phyloP scores from a whole-genome alignment of 257 asterid species.

The Linderniella brevidens region DNA sequence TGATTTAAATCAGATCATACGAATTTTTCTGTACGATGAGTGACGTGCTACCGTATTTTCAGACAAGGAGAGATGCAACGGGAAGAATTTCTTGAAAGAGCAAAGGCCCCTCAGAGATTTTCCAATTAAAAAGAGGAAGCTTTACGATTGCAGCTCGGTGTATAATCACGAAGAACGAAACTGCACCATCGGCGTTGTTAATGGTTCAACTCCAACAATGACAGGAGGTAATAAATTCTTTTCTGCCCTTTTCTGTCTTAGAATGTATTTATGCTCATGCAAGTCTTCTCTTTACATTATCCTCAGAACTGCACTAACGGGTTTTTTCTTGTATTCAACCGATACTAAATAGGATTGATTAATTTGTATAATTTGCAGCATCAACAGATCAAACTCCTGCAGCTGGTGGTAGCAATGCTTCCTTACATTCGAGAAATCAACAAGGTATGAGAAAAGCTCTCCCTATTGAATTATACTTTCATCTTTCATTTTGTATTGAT shows the following conservation, averaged over 20 bases:
- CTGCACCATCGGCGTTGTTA: slow-evolving; percentile 21
- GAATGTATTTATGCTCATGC: slow-evolving; percentile 15
- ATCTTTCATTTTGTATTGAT: not conserved
- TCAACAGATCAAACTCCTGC: too few relatives aligned
- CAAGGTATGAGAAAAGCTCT: slow-evolving; percentile 31
- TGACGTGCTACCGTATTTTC: slow-evolving; percentile 40
- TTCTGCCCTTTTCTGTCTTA: too few relatives aligned
- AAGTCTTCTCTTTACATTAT: too few relatives aligned
- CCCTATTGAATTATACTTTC: not conserved
- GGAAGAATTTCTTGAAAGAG: slow-evolving; percentile 33
- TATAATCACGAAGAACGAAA: slow-evolving; percentile 45
- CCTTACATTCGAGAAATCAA: slow-evolving; percentile 39
- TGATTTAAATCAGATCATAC: not conserved
- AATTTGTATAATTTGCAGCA: too few relatives aligned
- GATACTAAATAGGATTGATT: too few relatives aligned
- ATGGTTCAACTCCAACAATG: not conserved
- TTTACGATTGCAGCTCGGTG: slow-evolving; percentile 29
- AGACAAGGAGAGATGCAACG: slow-evolving; percentile 37
- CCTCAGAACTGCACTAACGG: too few relatives aligned
- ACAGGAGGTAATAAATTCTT: not conserved
- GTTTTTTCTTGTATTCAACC: too few relatives aligned
- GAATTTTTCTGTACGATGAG: slow-evolving; percentile 27
- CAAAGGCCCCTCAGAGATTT: slow-evolving; percentile 66
- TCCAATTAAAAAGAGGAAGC: slow-evolving; percentile 60
- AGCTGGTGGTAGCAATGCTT: slow-evolving; percentile 28